These are phyloP conservation scores for Solanum bulbocastanum DNA, from an alignment of 257 asterid genomes.

Conservation along the genomic window DNA sequence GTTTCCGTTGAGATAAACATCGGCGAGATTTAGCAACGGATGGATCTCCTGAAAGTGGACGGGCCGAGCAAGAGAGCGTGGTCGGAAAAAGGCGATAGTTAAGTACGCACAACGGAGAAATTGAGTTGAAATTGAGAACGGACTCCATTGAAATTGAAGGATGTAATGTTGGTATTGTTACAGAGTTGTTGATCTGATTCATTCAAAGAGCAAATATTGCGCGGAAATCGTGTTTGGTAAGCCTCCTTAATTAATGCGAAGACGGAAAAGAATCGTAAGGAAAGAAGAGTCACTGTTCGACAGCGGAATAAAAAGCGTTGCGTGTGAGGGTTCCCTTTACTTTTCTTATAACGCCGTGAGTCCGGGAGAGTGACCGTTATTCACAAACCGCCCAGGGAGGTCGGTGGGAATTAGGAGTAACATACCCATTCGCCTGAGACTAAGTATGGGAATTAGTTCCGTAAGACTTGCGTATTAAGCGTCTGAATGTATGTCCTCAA, in stretches of 20 bases:
- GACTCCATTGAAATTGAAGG: background rate
- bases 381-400: background rate
- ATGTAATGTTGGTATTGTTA: background rate
- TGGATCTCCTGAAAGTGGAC: background rate
- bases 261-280: background rate
- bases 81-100: constrained; percentile 13
- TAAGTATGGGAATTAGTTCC: too few species aligned
- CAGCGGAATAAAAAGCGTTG: background rate
- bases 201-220: background rate
- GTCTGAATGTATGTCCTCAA: too few species aligned
- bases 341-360: background rate
- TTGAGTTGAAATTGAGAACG: constrained; percentile 3
- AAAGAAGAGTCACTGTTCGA: background rate
- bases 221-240: background rate
- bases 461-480: too few species aligned
- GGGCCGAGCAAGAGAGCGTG: constrained; percentile 4
- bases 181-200: background rate
- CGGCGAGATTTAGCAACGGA: constrained; percentile 10
- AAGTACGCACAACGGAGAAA: background rate
- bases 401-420: background rate
- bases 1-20: constrained; percentile 8
- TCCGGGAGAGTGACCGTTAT: background rate
- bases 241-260: background rate
- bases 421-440: too few species aligned
- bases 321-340: background rate